Conservation (phyloP, 306 rosid genomes). For the Castanea mollissima region DNA sequence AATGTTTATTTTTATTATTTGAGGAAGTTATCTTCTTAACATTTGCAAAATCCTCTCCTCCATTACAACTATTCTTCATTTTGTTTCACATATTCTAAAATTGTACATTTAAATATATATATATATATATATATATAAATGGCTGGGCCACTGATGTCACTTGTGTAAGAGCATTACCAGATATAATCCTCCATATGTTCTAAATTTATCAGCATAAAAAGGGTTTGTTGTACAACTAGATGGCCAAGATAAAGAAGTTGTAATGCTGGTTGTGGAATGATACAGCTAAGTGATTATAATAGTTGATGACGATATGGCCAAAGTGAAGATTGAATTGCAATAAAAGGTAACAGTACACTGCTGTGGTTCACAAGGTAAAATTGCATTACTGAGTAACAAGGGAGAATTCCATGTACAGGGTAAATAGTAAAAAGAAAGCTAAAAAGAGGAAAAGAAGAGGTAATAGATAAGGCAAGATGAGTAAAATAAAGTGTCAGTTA, state of each 20-base stretch:
- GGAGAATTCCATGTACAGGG: background rate
- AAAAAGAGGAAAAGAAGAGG: background rate
- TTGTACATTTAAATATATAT: background rate
- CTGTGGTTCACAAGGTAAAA: background rate
- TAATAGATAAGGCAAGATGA: background rate
- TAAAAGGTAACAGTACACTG: background rate
- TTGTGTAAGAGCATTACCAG: background rate
- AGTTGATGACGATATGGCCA: background rate
- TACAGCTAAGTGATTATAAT: background rate
- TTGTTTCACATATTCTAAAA: background rate
- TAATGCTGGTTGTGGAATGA: background rate
- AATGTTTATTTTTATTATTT: background rate
- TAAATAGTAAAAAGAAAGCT: background rate
- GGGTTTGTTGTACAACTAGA: background rate
- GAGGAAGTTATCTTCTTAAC: background rate
- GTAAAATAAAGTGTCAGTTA: background rate
- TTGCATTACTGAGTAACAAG: background rate
- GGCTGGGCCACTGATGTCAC: background rate
- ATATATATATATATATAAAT: too few relatives aligned
- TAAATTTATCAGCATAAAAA: background rate
- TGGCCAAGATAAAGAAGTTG: background rate
- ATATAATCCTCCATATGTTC: background rate
- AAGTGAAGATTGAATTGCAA: background rate
- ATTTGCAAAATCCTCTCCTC: background rate
- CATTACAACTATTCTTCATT: background rate